These are phyloP conservation scores for Gracilaria domingensis DNA, from an alignment of 23 red algal genomes.

Conservation along the genomic window DNA sequence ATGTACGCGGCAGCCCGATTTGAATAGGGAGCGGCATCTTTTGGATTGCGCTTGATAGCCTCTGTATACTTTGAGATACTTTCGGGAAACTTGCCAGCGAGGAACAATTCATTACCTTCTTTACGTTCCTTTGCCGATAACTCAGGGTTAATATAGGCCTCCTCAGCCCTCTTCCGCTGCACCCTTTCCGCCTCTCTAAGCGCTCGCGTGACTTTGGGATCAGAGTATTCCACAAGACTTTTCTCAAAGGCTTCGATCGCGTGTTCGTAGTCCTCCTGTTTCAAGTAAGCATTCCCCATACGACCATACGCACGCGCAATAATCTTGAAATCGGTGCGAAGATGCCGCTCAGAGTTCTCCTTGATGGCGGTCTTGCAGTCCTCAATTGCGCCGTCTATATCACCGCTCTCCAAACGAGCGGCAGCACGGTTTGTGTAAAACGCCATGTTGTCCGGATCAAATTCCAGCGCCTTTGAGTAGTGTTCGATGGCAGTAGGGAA, in stretches of 20 bases:
- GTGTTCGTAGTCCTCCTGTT: constrained; percentile 72
- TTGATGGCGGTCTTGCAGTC: constrained; percentile 87
- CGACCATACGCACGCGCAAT: constrained; percentile 94
- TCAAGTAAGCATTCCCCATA: constrained; percentile 90
- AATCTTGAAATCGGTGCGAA: constrained; percentile 95
- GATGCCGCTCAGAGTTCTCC: constrained; percentile 77
- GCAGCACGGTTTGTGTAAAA: constrained; percentile 91
- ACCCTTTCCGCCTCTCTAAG: constrained; percentile 63
- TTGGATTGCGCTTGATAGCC: constrained; percentile 97
- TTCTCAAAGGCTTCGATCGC: constrained; percentile 94
- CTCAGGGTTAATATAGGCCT: constrained; percentile 93
- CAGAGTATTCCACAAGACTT: constrained; percentile 90
- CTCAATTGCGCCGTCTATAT: constrained; percentile 70
- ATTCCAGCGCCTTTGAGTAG: constrained; percentile 86
- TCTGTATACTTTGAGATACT: constrained; percentile 97
- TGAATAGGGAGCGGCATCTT: constrained; percentile 85
- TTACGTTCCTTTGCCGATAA: constrained; percentile 71
- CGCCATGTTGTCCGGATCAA: constrained; percentile 87
- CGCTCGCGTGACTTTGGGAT: constrained; percentile 76
- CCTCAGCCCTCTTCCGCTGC: constrained; percentile 78
- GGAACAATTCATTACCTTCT: constrained; percentile 91
- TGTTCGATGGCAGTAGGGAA: constrained; percentile 78
- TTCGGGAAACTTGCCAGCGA: constrained; percentile 88
- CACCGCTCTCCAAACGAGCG: constrained; percentile 85
- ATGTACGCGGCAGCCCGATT: constrained; percentile 98